These are phyloP conservation scores for Chalaropsis thielavioides DNA, from an alignment of 2,329 filamentous ascomycete species.

Conservation along the genomic window DNA sequence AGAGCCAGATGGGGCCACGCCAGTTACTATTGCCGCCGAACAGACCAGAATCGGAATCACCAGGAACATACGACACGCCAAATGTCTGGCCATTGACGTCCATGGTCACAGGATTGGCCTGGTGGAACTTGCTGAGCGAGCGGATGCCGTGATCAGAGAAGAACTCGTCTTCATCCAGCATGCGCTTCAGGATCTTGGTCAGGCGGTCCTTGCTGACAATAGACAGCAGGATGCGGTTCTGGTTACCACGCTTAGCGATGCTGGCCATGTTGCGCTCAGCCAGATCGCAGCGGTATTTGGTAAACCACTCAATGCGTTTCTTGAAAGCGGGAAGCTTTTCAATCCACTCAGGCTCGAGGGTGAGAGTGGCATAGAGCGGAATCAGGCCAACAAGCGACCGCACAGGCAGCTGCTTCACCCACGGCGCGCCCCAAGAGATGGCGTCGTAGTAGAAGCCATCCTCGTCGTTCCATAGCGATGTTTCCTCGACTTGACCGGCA, in stretches of 20 bases:
- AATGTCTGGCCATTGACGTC: constrained; percentile 86
- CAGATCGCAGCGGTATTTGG: constrained; percentile 71
- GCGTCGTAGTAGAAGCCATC: constrained; percentile 98
- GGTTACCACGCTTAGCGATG: constrained; percentile 80
- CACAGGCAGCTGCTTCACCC: constrained; percentile 83
- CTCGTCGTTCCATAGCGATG: constrained; percentile 89
- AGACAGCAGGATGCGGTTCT: constrained; percentile 71
- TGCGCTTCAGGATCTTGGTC: constrained; percentile 72
- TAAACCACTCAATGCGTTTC: constrained; percentile 85
- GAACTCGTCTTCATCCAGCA: constrained; percentile 92
- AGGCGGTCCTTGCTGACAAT: constrained; percentile 89
- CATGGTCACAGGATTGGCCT: constrained; percentile 85
- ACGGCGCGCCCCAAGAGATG: constrained; percentile 89
- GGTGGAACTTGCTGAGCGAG: constrained; percentile 81
- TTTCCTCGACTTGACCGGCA: constrained; percentile 52
- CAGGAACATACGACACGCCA: constrained; percentile 75
- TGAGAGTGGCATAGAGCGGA: constrained; percentile 81
- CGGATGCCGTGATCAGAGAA: constrained; percentile 80
- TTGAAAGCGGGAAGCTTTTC: constrained; percentile 88
- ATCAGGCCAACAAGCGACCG: constrained; percentile 87
- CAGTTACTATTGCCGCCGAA: constrained; percentile 98
- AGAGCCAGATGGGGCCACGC: constrained; percentile 91
- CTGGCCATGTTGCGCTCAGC: constrained; percentile 90
- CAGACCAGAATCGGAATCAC: constrained; percentile 89
- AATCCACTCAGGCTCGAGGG: constrained; percentile 83